Evolutionary conservation across 148 eudicot genomes (phyloP), one percentile per base, ranked within the genome.

Genomic region (Camellia granthamiana): DNA sequence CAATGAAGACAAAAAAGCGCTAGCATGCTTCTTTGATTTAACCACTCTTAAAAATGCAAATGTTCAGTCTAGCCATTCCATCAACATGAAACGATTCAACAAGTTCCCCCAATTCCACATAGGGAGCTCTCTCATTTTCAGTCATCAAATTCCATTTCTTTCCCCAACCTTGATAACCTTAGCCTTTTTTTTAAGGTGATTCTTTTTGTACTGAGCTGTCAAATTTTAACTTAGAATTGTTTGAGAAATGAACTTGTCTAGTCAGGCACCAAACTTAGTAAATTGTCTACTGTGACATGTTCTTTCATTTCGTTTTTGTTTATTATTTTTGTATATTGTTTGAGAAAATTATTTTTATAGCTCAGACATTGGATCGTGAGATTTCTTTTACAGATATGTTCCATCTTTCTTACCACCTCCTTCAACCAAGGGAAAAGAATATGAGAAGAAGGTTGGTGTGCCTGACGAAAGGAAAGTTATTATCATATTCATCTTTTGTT

Each of bases 341-440:
- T 14, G 19, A 49, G n/a, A 71, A 55, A 30, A 30, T 30, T 13
- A 30, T 81, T 46, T 82, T 78, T 7, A 42, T 77, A 21, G 49
- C 16, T 47, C 54, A 75, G 75, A 83, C 72, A 70, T 84, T 81
- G 81, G 85, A 86, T 79, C 55, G 65, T 77, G 56, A 70, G 62
- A 65, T 85, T 44, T 67, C 79, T 78, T 82, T 83, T 89, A 89
- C 97, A 96, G 99, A 90, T 96, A 93, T 91, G 98, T 96, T 63
- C 98, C 99, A 38, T 96, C 98, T 81, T 96, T 96, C 89, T 74
- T 96, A 88, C 99, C 99, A 18, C 99, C 99, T 84, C 93, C 95
- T 75, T 84, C 97, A 80, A 76, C 94, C 64, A 96, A 91, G 87
- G 90, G 90, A 66, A 93, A 83, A 90, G 98, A 95, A 72, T 66